These are phyloP conservation scores for Neonectria neomacrospora DNA, from an alignment of 2,329 filamentous ascomycete genomes.

Conservation along the genomic window DNA sequence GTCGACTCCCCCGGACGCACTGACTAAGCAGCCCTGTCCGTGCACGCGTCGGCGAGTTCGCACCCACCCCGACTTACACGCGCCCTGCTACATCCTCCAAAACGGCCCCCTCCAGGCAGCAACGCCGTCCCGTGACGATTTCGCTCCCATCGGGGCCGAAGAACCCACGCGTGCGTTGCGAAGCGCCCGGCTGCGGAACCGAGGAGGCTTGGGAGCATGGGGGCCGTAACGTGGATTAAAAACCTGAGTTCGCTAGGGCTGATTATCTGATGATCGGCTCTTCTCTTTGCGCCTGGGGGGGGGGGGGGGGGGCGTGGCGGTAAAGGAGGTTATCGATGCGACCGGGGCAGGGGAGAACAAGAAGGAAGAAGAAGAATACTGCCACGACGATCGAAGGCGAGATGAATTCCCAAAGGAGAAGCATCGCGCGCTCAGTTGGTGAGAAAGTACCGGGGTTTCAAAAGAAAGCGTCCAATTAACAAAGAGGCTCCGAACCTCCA, in stretches of 20 bases:
- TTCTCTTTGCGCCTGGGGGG: no score
- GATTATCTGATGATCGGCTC: background rate
- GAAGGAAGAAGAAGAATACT: background rate
- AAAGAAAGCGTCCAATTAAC: background rate
- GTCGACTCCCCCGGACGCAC: background rate
- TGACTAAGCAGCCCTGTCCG: slow-evolving; percentile 12
- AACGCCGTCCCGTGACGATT: background rate
- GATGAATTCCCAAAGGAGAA: background rate
- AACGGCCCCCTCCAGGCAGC: background rate
- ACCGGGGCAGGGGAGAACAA: background rate
- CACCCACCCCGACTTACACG: background rate
- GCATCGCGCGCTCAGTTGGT: background rate
- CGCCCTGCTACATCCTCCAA: background rate
- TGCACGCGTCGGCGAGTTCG: background rate
- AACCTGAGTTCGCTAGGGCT: background rate
- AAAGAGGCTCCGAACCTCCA: background rate
- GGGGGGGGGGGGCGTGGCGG: background rate
- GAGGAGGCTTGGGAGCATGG: background rate
- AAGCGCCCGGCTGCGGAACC: background rate
- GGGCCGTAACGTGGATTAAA: background rate
- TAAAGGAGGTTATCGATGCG: background rate
- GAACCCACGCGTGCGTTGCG: no score
- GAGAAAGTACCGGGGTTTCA: no score
- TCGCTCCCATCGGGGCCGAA: no score
- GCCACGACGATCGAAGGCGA: background rate